Evolutionary conservation across 2,329 filamentous ascomycete species (phyloP).

Genomic region (Fusarium pseudoanthophilum): DNA sequence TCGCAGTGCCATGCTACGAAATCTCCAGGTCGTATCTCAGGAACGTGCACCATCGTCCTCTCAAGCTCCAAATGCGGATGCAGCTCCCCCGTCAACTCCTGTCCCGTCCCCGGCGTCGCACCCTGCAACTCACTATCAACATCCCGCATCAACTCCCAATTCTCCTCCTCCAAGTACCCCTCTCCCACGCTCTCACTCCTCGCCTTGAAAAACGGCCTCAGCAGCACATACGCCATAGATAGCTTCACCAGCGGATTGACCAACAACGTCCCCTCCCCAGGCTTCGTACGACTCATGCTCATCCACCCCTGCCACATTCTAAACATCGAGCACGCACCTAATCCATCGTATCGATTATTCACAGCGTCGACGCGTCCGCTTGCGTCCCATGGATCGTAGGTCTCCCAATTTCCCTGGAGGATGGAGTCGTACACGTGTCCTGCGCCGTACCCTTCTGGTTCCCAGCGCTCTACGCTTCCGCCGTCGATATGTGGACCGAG

Average conservation of each 20-base stretch:
- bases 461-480: conserved; percentile 81
- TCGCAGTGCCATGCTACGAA: conserved; percentile 90
- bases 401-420: conserved; percentile 80
- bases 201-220: conserved; percentile 83
- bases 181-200: conserved; percentile 40
- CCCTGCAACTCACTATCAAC: conserved; percentile 75
- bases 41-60: conserved; percentile 76
- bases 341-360: conserved; percentile 81
- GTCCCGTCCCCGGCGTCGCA: conserved; percentile 73
- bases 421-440: conserved; percentile 78
- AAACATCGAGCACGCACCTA: conserved; percentile 86
- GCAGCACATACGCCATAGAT: conserved; percentile 81
- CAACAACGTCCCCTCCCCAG: conserved; percentile 80
- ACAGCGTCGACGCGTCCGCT: conserved; percentile 73
- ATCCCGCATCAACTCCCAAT: conserved; percentile 68
- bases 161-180: conserved; percentile 60
- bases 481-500: conserved; percentile 80
- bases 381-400: conserved; percentile 85
- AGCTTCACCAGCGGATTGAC: conserved; percentile 82
- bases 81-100: conserved; percentile 74
- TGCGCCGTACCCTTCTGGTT: conserved; percentile 72
- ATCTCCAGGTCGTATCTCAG: conserved; percentile 76
- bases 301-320: conserved; percentile 93
- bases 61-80: conserved; percentile 78
- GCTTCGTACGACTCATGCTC: conserved; percentile 76